Percentiles rank a stretch among this genome's conserved stretches.
phyloP scores from a whole-genome alignment of 2,329 filamentous ascomycete species.

The Diaporthe destruens region DNA sequence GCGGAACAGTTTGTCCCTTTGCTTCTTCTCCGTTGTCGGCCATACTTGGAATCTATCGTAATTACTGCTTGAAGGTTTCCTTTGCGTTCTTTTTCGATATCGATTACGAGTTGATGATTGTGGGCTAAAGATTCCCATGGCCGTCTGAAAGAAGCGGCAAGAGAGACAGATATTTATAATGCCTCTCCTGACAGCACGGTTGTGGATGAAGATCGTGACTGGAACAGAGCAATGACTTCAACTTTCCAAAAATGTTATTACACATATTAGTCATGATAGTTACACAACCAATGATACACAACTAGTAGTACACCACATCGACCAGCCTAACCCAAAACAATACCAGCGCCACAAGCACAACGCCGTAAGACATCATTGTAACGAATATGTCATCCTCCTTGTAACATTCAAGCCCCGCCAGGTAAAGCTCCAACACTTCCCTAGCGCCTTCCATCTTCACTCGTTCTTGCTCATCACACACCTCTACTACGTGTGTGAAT shows the following conservation, averaged over 20 bases:
- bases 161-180: background rate
- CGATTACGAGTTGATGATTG: background rate
- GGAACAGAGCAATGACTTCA: background rate
- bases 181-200: background rate
- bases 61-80: background rate
- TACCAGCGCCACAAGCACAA: constrained; percentile 19
- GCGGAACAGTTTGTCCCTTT: constrained; percentile 12
- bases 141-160: background rate
- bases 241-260: constrained; percentile 27
- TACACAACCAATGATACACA: constrained; percentile 20
- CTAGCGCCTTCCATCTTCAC: constrained; percentile 27
- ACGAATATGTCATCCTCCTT: constrained; percentile 40
- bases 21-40: constrained; percentile 4
- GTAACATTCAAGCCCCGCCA: background rate
- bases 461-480: constrained; percentile 1
- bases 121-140: too few relatives aligned
- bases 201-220: background rate
- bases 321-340: constrained; percentile 35
- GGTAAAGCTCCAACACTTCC: constrained; percentile 30
- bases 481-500: constrained; percentile 20
- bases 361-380: constrained; percentile 37
- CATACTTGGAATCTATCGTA: background rate
- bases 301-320: constrained; percentile 32
- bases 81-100: background rate
- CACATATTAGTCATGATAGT: constrained; percentile 19